Conservation (phyloP, 768 basidiomycete species). For the Lactarius evosmus region DNA sequence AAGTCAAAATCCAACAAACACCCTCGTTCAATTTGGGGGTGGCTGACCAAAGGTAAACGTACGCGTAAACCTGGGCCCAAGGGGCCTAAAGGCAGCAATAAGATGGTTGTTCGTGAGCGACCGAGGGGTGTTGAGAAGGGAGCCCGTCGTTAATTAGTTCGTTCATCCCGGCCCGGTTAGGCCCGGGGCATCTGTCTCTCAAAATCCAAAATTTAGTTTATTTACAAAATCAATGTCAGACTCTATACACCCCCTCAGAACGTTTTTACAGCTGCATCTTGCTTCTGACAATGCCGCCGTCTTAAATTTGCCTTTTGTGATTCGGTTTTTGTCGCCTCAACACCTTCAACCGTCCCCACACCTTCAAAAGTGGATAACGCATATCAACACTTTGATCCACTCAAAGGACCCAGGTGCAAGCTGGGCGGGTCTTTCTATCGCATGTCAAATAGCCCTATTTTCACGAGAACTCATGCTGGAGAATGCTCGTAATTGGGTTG, state of each 20-base stretch:
- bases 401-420: conserved; percentile 73
- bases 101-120: conserved; percentile 82
- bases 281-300: conserved; percentile 64
- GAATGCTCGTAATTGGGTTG: conserved; percentile 69
- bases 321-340: conserved; percentile 52
- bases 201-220: not conserved
- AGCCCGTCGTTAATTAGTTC: conserved; percentile 24
- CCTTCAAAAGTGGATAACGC: conserved; percentile 69
- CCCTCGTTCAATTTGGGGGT: conserved; percentile 89
- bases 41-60: conserved; percentile 87
- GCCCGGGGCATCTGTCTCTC: not conserved
- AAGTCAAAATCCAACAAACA: conserved; percentile 97
- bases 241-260: conserved; percentile 50
- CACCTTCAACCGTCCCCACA: conserved; percentile 61
- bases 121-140: conserved; percentile 66
- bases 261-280: conserved; percentile 66
- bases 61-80: conserved; percentile 92
- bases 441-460: conserved; percentile 57
- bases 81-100: conserved; percentile 87
- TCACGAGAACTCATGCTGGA: conserved; percentile 65
- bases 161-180: conserved; percentile 8
- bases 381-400: conserved; percentile 70
- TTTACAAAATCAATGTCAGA: conserved; percentile 17
- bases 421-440: conserved; percentile 79
- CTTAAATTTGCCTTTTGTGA: conserved; percentile 54